A percentile compares a stretch with the other conserved stretches of the same genome.
Conservation (phyloP, 306 rosid genomes). For the Cucumis melo region DNA sequence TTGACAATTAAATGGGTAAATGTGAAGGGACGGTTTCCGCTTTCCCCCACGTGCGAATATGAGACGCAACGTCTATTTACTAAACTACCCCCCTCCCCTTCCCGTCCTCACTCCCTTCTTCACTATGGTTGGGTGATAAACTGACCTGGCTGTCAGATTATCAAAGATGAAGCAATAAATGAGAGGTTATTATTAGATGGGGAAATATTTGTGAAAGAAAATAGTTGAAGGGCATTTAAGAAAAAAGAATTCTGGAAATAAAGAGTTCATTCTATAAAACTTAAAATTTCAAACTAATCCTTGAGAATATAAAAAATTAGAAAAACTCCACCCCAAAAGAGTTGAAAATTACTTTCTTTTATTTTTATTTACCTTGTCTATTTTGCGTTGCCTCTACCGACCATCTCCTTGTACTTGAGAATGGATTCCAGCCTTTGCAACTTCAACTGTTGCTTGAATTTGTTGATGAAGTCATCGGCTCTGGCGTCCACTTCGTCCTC, state of each 20-base stretch:
- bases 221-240: neutral
- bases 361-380: neutral
- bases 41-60: neutral
- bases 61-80: neutral
- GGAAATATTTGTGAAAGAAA: neutral
- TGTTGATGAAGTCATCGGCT: conserved; percentile 82
- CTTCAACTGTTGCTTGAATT: conserved; percentile 65
- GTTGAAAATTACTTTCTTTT: neutral
- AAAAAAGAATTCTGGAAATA: neutral
- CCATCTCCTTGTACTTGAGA: conserved; percentile 42
- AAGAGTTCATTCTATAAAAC: conserved; percentile 1
- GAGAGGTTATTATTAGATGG: neutral
- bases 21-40: neutral
- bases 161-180: neutral
- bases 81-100: neutral
- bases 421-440: conserved; percentile 71
- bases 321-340: neutral
- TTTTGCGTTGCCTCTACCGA: conserved; percentile 26
- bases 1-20: neutral
- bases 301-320: conserved; percentile 4
- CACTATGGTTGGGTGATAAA: neutral
- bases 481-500: conserved; percentile 64
- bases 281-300: conserved; percentile 2
- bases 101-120: no score
- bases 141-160: neutral